A percentile compares a stretch with the other conserved stretches of the same genome.
Conservation (phyloP, 2,329 filamentous ascomycete genomes). For the Fusarium sp. region DNA sequence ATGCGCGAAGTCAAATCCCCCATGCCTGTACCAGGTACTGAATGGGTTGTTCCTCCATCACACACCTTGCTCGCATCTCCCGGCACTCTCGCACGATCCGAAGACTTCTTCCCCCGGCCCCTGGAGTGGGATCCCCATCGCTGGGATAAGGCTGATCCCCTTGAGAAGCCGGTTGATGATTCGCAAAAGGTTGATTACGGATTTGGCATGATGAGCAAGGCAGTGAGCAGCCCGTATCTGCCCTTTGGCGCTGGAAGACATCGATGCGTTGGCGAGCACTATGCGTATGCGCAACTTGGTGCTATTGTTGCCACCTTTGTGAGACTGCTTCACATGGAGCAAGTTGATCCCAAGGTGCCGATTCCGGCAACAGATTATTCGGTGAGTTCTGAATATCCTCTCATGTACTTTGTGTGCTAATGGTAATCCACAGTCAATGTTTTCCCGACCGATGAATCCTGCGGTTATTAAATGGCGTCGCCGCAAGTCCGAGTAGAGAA, state of each 20-base stretch:
- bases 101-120: slow-evolving; percentile 83
- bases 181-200: slow-evolving; percentile 89
- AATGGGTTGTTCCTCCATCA: slow-evolving; percentile 83
- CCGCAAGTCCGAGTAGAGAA: not conserved
- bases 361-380: slow-evolving; percentile 73
- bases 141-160: slow-evolving; percentile 71
- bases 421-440: slow-evolving; percentile 28
- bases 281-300: slow-evolving; percentile 90
- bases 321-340: slow-evolving; percentile 77
- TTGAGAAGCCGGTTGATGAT: slow-evolving; percentile 65
- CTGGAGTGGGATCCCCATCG: slow-evolving; percentile 88
- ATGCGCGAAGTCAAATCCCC: slow-evolving; percentile 90
- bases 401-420: not conserved
- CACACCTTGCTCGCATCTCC: slow-evolving; percentile 88
- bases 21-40: slow-evolving; percentile 83
- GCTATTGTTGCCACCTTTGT: slow-evolving; percentile 84
- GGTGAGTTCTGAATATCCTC: slow-evolving; percentile 50
- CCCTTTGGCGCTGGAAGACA: slow-evolving; percentile 96
- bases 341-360: slow-evolving; percentile 65
- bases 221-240: slow-evolving; percentile 87
- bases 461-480: slow-evolving; percentile 34
- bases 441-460: slow-evolving; percentile 41
- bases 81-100: slow-evolving; percentile 79
- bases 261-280: slow-evolving; percentile 95
- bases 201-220: slow-evolving; percentile 93